Evolutionary conservation across 208 protist species (phyloP).

Genomic region (Balamuthia mandrillaris): DNA sequence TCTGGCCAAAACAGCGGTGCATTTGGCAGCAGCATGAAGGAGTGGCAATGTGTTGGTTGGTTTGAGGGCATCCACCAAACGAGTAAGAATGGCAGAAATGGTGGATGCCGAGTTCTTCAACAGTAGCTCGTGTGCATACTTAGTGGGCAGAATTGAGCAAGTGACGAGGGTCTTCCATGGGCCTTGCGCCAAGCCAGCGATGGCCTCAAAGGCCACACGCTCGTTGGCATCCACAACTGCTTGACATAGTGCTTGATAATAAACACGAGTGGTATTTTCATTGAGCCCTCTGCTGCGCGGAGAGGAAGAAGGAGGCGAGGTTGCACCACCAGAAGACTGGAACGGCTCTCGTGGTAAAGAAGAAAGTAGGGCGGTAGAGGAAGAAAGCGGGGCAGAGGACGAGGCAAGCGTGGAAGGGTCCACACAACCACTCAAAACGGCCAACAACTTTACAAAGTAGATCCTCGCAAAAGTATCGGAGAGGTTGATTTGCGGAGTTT

Average conservation of each 20-base stretch:
- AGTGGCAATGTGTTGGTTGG: not conserved
- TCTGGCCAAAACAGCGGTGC: not conserved
- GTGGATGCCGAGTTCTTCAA: not conserved
- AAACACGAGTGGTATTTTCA: not conserved
- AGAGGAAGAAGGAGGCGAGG: too few relatives aligned
- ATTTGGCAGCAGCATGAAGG: not conserved
- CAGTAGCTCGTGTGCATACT: not conserved
- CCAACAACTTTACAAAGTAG: not conserved
- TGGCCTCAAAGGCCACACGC: constrained; percentile 8
- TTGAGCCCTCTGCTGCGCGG: too few relatives aligned
- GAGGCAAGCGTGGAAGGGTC: too few relatives aligned
- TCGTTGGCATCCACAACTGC: not conserved
- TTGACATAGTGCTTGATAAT: constrained; percentile 15
- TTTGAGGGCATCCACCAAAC: not conserved
- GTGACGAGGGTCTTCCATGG: not conserved
- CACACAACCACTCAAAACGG: too few relatives aligned
- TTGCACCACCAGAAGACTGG: too few relatives aligned
- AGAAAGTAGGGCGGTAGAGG: too few relatives aligned
- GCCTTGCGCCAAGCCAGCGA: not conserved
- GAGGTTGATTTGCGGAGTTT: too few relatives aligned
- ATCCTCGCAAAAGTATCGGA: not conserved
- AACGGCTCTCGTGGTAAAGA: too few relatives aligned
- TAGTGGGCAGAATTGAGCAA: not conserved
- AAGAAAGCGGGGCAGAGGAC: too few relatives aligned
- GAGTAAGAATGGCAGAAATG: not conserved